Base-by-base conservation (phyloP, 73 alveolate genomes). In the Paramecium tetraurelia region DNA sequence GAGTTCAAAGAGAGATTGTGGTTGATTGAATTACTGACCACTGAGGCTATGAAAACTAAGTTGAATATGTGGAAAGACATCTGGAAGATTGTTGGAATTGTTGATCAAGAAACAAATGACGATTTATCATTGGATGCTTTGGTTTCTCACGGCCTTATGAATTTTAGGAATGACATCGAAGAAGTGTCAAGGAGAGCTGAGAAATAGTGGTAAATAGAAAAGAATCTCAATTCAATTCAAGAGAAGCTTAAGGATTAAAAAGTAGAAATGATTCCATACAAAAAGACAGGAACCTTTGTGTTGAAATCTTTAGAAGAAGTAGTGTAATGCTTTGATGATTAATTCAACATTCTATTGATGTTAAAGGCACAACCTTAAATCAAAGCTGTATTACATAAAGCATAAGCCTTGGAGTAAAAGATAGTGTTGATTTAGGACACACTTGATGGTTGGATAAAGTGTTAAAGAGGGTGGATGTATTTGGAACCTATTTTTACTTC, bases 401-500 rank as follows among this genome's bases (percentile, higher is more conserved):
- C 98, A 9, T 92, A 96, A 71, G 95, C 93, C 50, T 85, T 94
- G 46, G 97, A 96, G 92, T 94, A 94, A 69, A 96, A 95, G 86
- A 92, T 96, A 36, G 95, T 94, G 48, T 92, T 90, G 92, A 96
- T 95, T 18, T 96, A 96, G 93, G 97, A 95, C 75, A 94, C 96
- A 50, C 85, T 96, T 33, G 99, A 96, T 87, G 96, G 95, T 75
- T 96, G 97, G 95, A 95, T 96, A 58, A 97, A 97, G 93, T 96
- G 98, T 89, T 98, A 98, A 94, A 96, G 99, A 89, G 97, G 99
- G 2, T 99, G 99, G 99, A 98, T 98, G 99, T 98, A 99, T 96
- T 94, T 99, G 76, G 99, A 99, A 93, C 99, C 99, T 1, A 99
- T 99, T 86, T 98, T 99, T 90, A 95, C 99, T 80, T 97, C 99